Conservation (phyloP, 1,139 yeast species). For the Diutina sp. region DNA sequence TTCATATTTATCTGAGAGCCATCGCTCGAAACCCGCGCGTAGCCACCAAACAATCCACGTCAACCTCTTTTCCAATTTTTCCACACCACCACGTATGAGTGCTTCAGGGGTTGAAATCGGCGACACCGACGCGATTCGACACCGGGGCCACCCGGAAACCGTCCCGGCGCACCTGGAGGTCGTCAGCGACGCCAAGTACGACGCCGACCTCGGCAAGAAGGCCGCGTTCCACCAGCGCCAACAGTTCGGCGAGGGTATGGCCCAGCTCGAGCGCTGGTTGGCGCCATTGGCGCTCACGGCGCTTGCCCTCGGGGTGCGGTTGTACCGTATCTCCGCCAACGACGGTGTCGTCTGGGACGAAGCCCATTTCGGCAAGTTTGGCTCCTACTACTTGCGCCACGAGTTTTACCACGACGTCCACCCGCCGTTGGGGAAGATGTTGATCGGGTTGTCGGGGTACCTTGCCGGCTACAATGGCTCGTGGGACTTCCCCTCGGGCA, state of each 20-base stretch:
- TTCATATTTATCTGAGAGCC: background rate
- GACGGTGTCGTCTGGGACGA: slow-evolving; percentile 52
- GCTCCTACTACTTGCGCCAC: slow-evolving; percentile 83
- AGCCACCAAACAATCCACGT: background rate
- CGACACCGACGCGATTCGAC: slow-evolving; percentile 1
- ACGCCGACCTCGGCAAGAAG: slow-evolving; percentile 9
- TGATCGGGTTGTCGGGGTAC: slow-evolving; percentile 89
- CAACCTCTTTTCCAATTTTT: background rate
- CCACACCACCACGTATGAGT: slow-evolving; percentile 1
- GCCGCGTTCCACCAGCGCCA: slow-evolving; percentile 17
- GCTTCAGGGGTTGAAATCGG: slow-evolving; percentile 1
- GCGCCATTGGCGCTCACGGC: slow-evolving; percentile 17
- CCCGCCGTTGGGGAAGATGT: slow-evolving; percentile 97
- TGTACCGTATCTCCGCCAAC: slow-evolving; percentile 38
- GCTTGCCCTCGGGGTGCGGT: slow-evolving; percentile 35
- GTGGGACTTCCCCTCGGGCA: slow-evolving; percentile 89
- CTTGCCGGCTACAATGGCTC: slow-evolving; percentile 93
- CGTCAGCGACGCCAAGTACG: background rate
- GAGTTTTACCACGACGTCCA: slow-evolving; percentile 97
- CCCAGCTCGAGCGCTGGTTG: slow-evolving; percentile 20
- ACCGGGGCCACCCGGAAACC: background rate
- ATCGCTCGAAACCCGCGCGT: background rate
- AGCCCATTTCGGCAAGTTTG: slow-evolving; percentile 85
- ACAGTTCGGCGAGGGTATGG: slow-evolving; percentile 19
- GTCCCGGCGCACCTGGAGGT: background rate